These are phyloP conservation scores for Trapa incisa DNA, from an alignment of 345 rosid species.

Conservation along the genomic window DNA sequence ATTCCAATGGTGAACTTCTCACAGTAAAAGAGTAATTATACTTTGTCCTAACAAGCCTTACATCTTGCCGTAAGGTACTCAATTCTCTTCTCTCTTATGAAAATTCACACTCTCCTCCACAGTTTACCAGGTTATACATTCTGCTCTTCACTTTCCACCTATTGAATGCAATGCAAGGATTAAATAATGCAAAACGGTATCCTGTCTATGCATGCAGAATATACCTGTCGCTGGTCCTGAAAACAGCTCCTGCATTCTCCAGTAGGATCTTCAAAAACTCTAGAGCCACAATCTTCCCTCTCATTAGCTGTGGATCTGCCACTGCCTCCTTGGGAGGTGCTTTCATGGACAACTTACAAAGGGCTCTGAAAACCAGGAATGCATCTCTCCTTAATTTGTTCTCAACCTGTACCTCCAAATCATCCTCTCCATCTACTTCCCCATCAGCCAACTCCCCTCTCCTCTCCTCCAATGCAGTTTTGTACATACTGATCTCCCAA, in stretches of 20 bases:
- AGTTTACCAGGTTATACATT: too few relatives aligned
- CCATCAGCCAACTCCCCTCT: conserved; percentile 95
- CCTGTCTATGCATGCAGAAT: background rate
- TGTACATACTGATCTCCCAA: conserved; percentile 99
- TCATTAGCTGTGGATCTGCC: conserved; percentile 84
- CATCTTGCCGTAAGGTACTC: background rate
- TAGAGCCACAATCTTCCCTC: conserved; percentile 90
- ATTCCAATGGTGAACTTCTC: background rate
- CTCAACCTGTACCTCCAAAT: conserved; percentile 93
- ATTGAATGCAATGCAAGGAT: background rate
- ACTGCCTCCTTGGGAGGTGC: conserved; percentile 90
- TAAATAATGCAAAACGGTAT: background rate
- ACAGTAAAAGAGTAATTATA: background rate
- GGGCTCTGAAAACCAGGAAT: conserved; percentile 95
- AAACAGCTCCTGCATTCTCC: conserved; percentile 98
- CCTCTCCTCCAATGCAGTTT: conserved; percentile 93
- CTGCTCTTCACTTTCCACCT: background rate
- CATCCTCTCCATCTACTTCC: conserved; percentile 79
- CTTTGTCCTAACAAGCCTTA: background rate
- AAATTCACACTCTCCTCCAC: too few relatives aligned
- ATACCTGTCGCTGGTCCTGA: conserved; percentile 96
- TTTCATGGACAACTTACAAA: conserved; percentile 96
- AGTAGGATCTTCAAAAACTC: conserved; percentile 89
- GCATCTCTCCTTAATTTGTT: conserved; percentile 97
- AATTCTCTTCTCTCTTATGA: too few relatives aligned